A percentile compares a stretch with the other conserved stretches of the same genome.
Conservation (phyloP, 208 protist genomes). For the Trypanosoma theileri region DNA sequence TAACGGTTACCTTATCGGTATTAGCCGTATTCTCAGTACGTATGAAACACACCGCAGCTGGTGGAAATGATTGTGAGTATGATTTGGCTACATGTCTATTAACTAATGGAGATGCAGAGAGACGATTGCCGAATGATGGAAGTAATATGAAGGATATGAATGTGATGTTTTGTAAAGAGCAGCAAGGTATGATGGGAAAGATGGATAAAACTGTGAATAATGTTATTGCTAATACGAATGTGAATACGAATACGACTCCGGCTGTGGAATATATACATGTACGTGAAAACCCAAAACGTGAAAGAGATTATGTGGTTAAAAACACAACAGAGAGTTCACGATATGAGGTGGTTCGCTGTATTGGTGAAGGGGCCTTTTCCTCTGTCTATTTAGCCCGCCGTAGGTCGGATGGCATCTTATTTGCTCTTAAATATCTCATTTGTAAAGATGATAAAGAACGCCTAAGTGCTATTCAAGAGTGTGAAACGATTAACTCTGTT, state of each 20-base stretch:
- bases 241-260: no score
- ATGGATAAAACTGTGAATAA: background rate
- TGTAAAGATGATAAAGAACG: conserved; percentile 56
- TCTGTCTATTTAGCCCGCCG: conserved; percentile 43
- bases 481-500: conserved; percentile 54
- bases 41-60: background rate
- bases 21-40: background rate
- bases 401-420: conserved; percentile 18
- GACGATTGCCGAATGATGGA: no score
- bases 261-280: no score
- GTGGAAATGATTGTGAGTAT: no score
- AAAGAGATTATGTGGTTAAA: conserved; percentile 44
- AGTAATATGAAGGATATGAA: no score
- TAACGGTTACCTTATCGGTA: background rate
- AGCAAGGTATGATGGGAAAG: no score
- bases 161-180: no score
- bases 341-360: conserved; percentile 35
- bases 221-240: background rate
- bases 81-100: no score
- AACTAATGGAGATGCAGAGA: no score
- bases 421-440: conserved; percentile 58
- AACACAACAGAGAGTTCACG: conserved; percentile 46
- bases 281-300: conserved; percentile 21
- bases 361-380: conserved; percentile 53
- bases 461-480: conserved; percentile 49